Base-by-base conservation (phyloP, 805 yeast species). In the Lipomyces anomalus region DNA sequence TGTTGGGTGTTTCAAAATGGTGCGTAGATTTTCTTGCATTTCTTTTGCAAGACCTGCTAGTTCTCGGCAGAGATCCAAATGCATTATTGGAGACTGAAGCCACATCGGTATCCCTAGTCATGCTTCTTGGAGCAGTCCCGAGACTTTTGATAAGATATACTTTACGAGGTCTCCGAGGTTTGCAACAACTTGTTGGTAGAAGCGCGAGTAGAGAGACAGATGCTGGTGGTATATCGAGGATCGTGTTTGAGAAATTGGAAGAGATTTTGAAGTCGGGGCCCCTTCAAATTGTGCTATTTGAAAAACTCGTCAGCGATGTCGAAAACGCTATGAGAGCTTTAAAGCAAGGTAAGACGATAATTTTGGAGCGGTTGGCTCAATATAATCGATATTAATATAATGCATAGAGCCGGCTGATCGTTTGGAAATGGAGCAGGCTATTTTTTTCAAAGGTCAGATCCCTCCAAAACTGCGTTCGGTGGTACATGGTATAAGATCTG, bases 1-100 rank as follows among this genome's bases (percentile, higher is more conserved):
- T 69, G 55, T 64, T 85, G n/a, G 97, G 97, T 0, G 76, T 83
- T 33, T 78, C 84, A 6, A 77, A 86, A 57, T 90, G 97, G 96
- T 75, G 85, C 54, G 74, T 86, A 26, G 96, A 88, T 60, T 76
- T 86, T 49, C 70, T 86, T 44, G 77, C 82, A 1, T 79, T 76
- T 51, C 61, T 85, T 34, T 76, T 80, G 44, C 95, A 89, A 62
- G 95, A 90, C 53, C 72, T 67, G 46, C 62, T 44, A 13, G 50
- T 44, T 35, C 43, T 52, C 3, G 40, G 33, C 6, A 43, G 46
- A 6, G 41, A 50, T 24, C 52, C 54, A 1, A 52, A 53, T 5
- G 36, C 43, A 11, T 43, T 21, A 26, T 42, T 13, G 61, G 68
- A 17, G 50, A 67, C 44, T 44, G 71, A 33, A 7, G 37, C 38